phyloP scores from a whole-genome alignment of 2,329 filamentous ascomycete genomes.

The Diaporthe eres region DNA sequence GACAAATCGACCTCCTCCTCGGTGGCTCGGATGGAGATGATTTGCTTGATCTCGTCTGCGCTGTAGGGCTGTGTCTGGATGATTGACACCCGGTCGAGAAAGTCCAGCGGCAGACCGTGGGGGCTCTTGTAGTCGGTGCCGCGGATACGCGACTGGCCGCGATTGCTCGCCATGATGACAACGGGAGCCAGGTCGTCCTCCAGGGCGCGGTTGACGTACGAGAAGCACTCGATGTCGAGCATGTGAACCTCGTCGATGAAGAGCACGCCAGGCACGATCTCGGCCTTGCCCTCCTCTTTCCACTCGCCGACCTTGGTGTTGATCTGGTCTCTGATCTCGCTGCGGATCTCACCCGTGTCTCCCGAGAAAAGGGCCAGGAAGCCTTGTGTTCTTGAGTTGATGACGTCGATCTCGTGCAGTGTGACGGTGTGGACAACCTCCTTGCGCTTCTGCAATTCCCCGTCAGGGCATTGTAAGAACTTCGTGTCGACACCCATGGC shows the following conservation, averaged over 20 bases:
- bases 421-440: constrained; percentile 98
- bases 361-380: constrained; percentile 98
- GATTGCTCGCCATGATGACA: constrained; percentile 99
- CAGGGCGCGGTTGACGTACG: constrained; percentile 96
- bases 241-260: constrained; percentile 99
- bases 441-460: constrained; percentile 96
- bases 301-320: constrained; percentile 99
- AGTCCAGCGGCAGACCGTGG: constrained; percentile 94
- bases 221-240: constrained; percentile 99
- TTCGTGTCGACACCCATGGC: constrained; percentile 99
- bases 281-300: constrained; percentile 99
- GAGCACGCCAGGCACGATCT: constrained; percentile 95
- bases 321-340: constrained; percentile 98
- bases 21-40: constrained; percentile 90
- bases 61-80: constrained; percentile 92
- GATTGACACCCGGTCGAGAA: constrained; percentile 95
- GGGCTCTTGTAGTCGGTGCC: constrained; percentile 95
- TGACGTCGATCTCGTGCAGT: constrained; percentile 98
- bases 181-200: constrained; percentile 96
- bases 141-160: constrained; percentile 90
- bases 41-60: constrained; percentile 89
- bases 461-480: constrained; percentile 97
- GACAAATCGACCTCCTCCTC: constrained; percentile 97
- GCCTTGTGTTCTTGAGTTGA: constrained; percentile 98
- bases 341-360: constrained; percentile 97